Evolutionary conservation across 225 moss, liverwort and hornwort species (phyloP).

Genomic region (Rhytidiadelphus loreus): DNA sequence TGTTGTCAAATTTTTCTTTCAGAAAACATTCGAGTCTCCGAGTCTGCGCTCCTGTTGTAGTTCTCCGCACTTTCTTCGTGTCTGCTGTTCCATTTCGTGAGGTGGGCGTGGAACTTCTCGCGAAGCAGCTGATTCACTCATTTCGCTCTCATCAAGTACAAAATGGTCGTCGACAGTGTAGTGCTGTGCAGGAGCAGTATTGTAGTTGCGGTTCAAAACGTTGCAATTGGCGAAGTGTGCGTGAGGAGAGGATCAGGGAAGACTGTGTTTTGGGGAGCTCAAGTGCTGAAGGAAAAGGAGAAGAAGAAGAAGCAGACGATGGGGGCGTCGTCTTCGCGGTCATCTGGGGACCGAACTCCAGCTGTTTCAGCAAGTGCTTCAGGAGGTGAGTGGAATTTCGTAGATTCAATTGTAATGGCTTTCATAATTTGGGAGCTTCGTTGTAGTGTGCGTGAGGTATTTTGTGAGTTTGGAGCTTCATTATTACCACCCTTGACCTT

Average conservation of each 20-base stretch:
- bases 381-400: not conserved
- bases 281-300: not conserved
- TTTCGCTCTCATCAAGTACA: not conserved
- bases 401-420: not conserved
- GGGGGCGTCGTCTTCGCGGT: constrained; percentile 8
- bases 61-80: not conserved
- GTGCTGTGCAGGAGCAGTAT: not conserved
- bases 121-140: not conserved
- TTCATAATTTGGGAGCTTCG: not conserved
- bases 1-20: not conserved
- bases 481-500: not conserved
- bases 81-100: not conserved
- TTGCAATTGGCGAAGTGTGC: not conserved
- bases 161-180: constrained; percentile 2
- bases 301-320: not conserved
- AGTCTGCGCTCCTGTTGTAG: not conserved
- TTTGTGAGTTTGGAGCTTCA: not conserved
- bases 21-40: not conserved
- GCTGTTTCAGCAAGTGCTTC: constrained; percentile 7
- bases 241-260: not conserved
- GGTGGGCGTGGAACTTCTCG: not conserved
- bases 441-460: no score
- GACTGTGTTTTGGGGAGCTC: constrained; percentile 9
- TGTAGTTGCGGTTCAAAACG: not conserved
- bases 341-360: not conserved